A percentile compares a stretch with the other conserved stretches of the same genome.
Evolutionary conservation across 1,139 yeast genomes (phyloP).

Genomic region (Candida sp.): DNA sequence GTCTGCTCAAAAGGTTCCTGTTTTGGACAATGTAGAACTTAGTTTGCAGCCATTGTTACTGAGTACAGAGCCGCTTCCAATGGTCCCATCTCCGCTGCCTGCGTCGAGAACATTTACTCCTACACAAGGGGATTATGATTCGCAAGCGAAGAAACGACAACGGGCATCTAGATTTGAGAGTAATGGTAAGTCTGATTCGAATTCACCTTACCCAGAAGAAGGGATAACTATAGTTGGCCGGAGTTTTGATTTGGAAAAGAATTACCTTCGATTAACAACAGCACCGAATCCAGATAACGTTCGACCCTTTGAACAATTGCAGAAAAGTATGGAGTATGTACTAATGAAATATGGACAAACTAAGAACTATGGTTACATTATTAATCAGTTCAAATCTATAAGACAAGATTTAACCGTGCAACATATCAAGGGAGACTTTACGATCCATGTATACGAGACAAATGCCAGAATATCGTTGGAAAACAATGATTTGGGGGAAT

Average conservation of each 20-base stretch:
- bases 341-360: constrained; percentile 47
- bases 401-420: constrained; percentile 95
- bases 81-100: background rate
- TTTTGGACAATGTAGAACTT: constrained; percentile 25
- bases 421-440: constrained; percentile 74
- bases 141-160: constrained; percentile 38
- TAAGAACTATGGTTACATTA: constrained; percentile 67
- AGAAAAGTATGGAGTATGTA: constrained; percentile 55
- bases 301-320: constrained; percentile 65
- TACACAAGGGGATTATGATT: constrained; percentile 18
- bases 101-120: background rate
- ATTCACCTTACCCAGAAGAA: constrained; percentile 3
- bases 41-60: background rate
- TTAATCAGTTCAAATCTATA: constrained; percentile 88
- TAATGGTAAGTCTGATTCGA: constrained; percentile 3
- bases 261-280: constrained; percentile 80
- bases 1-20: constrained; percentile 54
- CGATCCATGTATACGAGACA: constrained; percentile 76
- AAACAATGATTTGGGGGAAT: constrained; percentile 85
- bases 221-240: constrained; percentile 55
- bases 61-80: background rate
- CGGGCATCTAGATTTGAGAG: constrained; percentile 49
- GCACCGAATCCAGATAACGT: constrained; percentile 87
- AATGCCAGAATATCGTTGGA: constrained; percentile 88
- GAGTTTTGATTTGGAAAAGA: constrained; percentile 65